Conservation (phyloP, 2,329 filamentous ascomycete genomes). For the Acephala macrosclerotiorum region DNA sequence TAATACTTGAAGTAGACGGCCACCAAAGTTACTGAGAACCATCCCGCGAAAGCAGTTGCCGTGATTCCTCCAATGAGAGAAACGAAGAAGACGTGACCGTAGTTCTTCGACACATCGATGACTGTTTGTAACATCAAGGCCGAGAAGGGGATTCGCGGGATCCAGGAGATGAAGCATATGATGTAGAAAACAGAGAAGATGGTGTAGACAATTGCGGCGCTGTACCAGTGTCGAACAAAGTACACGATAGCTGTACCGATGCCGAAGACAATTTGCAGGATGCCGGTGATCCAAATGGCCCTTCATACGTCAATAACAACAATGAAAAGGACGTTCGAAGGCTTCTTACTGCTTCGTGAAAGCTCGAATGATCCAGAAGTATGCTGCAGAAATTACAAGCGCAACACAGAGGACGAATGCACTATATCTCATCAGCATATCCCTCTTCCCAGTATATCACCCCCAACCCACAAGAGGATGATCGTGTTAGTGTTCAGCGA, state of each 20-base stretch:
- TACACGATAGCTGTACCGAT: constrained; percentile 90
- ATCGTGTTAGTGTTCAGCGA: constrained; percentile 83
- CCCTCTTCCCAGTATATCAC: background rate
- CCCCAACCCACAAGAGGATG: constrained; percentile 69
- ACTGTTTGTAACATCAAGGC: constrained; percentile 87
- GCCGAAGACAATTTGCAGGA: constrained; percentile 84
- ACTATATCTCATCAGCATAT: constrained; percentile 32
- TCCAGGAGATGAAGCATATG: constrained; percentile 89
- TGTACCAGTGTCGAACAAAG: constrained; percentile 77
- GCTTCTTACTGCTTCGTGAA: constrained; percentile 74
- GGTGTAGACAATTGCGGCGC: constrained; percentile 86
- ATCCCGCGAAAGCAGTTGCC: constrained; percentile 79
- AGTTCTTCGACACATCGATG: constrained; percentile 83
- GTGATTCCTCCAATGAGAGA: constrained; percentile 83
- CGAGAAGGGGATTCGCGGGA: constrained; percentile 87
- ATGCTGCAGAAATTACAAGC: constrained; percentile 76
- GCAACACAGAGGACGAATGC: constrained; percentile 78
- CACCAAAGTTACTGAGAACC: constrained; percentile 87
- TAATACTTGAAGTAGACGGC: constrained; percentile 86
- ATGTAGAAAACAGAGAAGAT: constrained; percentile 82
- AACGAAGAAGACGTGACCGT: constrained; percentile 86
- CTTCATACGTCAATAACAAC: constrained; percentile 18
- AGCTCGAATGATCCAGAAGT: constrained; percentile 76
- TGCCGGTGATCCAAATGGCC: constrained; percentile 92
- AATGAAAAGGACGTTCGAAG: background rate